Evolutionary conservation across 768 basidiomycete genomes (phyloP).

Genomic region (Amylocystis lapponica): DNA sequence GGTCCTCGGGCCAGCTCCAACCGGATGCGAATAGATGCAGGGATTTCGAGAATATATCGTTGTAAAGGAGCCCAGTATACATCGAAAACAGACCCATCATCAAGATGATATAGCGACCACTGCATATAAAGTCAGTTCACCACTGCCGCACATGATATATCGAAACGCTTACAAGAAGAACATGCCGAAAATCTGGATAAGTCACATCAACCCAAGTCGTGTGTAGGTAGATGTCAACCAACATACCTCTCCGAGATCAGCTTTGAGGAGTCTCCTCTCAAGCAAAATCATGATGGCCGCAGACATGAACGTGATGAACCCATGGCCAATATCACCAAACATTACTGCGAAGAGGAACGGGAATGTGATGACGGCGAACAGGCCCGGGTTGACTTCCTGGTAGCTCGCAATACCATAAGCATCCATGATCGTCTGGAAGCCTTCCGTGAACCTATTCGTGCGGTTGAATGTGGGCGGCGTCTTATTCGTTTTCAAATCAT

Average conservation of each 20-base stretch:
- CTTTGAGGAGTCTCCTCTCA: constrained; percentile 76
- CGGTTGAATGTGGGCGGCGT: constrained; percentile 94
- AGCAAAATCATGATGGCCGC: constrained; percentile 81
- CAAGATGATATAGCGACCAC: constrained; percentile 97
- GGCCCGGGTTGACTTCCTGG: constrained; percentile 94
- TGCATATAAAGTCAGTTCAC: constrained; percentile 27
- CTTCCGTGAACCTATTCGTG: constrained; percentile 94
- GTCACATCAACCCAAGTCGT: too few species aligned
- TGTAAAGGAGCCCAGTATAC: constrained; percentile 97
- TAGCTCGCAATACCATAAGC: constrained; percentile 92
- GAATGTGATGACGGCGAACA: constrained; percentile 90
- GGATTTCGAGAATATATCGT: constrained; percentile 96
- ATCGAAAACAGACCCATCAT: constrained; percentile 97
- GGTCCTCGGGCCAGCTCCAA: constrained; percentile 65
- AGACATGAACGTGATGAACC: constrained; percentile 69
- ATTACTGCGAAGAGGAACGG: constrained; percentile 99
- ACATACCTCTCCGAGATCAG: constrained; percentile 68
- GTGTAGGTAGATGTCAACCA: too few species aligned
- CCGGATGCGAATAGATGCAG: constrained; percentile 84
- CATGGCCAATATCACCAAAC: constrained; percentile 99
- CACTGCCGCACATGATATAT: constrained; percentile 16
- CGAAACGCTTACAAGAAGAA: constrained; percentile 97
- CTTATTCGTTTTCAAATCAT: constrained; percentile 84
- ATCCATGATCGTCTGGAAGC: constrained; percentile 98
- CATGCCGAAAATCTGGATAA: constrained; percentile 68